phyloP scores from a whole-genome alignment of 1,139 yeast species.

The Candida mesenterica region DNA sequence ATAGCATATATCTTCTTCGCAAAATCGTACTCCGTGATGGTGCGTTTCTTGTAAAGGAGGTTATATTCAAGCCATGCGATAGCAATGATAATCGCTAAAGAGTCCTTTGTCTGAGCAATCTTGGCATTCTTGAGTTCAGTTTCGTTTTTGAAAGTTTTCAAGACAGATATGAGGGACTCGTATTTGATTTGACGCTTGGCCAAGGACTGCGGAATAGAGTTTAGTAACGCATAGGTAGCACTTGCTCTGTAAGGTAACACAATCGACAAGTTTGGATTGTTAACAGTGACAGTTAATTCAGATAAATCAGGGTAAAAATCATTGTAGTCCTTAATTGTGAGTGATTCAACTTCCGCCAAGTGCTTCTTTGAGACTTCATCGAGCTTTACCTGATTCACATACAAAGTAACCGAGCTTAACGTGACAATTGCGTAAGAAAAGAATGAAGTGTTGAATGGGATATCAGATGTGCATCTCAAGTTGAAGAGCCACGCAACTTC shows the following conservation, averaged over 20 bases:
- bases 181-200: slow-evolving; percentile 25
- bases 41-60: slow-evolving; percentile 24
- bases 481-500: slow-evolving; percentile 58
- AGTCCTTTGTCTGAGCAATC: slow-evolving; percentile 45
- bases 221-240: slow-evolving; percentile 35
- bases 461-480: slow-evolving; percentile 43
- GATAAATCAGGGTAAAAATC: slow-evolving; percentile 33
- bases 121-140: slow-evolving; percentile 39
- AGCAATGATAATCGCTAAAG: slow-evolving; percentile 40
- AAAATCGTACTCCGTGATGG: slow-evolving; percentile 41
- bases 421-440: slow-evolving; percentile 46
- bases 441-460: slow-evolving; percentile 51
- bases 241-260: slow-evolving; percentile 32
- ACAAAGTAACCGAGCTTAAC: slow-evolving; percentile 29
- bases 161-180: slow-evolving; percentile 34
- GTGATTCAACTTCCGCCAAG: slow-evolving; percentile 25
- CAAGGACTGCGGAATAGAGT: slow-evolving; percentile 29
- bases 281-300: slow-evolving; percentile 20
- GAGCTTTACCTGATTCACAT: slow-evolving; percentile 37
- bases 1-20: slow-evolving; percentile 43
- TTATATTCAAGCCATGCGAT: slow-evolving; percentile 43
- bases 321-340: slow-evolving; percentile 30
- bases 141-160: slow-evolving; percentile 38
- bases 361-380: slow-evolving; percentile 19
- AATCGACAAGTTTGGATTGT: slow-evolving; percentile 18